A percentile compares a stretch with the other conserved stretches of the same genome.
Conservation (phyloP, 2,329 filamentous ascomycete species). For the Exserohilum rostratum region DNA sequence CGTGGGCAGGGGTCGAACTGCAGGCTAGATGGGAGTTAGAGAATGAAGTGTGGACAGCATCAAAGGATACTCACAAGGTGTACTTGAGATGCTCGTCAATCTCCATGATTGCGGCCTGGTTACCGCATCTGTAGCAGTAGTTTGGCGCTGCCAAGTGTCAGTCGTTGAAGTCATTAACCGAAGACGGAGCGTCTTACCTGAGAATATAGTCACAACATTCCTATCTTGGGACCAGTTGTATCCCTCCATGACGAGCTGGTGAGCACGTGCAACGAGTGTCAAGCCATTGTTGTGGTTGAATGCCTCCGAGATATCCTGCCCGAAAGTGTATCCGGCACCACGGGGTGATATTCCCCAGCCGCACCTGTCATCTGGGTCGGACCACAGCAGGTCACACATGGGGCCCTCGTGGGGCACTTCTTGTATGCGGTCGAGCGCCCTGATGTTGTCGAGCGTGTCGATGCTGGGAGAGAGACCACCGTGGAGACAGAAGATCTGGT, state of each 20-base stretch:
- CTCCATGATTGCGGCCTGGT: conserved; percentile 99
- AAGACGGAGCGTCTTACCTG: conserved; percentile 54
- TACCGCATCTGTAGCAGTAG: conserved; percentile 98
- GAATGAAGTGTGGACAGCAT: background rate
- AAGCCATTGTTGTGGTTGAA: conserved; percentile 99
- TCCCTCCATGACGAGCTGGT: conserved; percentile 99
- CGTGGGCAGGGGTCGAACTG: conserved; percentile 99
- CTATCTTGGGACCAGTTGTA: conserved; percentile 99
- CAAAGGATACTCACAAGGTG: conserved; percentile 82
- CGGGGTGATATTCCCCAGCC: conserved; percentile 96
- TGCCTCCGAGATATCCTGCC: conserved; percentile 95
- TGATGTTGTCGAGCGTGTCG: conserved; percentile 74
- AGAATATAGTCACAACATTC: conserved; percentile 99
- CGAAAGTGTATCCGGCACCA: conserved; percentile 93
- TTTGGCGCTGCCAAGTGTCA: conserved; percentile 56
- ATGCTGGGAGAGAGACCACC: conserved; percentile 76
- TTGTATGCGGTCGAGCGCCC: conserved; percentile 58
- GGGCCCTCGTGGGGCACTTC: conserved; percentile 79
- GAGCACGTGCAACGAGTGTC: conserved; percentile 91
- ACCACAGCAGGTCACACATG: conserved; percentile 79
- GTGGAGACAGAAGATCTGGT: conserved; percentile 75
- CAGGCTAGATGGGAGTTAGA: conserved; percentile 67
- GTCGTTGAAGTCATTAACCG: conserved; percentile 10
- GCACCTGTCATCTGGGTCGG: conserved; percentile 92
- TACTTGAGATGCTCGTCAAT: conserved; percentile 99